Conservation (phyloP, 2,329 filamentous ascomycete species). For the Pseudogymnoascus sp. region DNA sequence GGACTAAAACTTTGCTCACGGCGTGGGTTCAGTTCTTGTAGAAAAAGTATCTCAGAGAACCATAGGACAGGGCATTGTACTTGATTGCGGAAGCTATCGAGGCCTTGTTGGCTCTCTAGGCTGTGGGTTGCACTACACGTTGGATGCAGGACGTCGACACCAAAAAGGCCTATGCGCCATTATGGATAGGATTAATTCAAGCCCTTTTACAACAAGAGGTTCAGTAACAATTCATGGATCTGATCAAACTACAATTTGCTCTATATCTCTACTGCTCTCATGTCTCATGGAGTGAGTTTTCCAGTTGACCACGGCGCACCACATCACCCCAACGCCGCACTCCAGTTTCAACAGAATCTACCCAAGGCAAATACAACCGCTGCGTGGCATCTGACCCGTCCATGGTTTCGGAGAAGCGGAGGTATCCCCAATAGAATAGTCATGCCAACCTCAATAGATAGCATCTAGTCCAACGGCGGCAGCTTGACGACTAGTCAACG, state of each 20-base stretch:
- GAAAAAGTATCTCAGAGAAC: not conserved
- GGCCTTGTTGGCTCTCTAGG: not conserved
- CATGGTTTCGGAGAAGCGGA: not conserved
- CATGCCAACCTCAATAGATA: not conserved
- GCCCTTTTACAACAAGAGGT: not conserved
- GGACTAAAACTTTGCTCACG: not conserved
- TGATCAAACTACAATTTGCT: not conserved
- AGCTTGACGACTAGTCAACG: not conserved
- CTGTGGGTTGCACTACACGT: not conserved
- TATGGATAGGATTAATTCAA: conserved; percentile 7
- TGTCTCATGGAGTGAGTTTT: not conserved
- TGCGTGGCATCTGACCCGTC: not conserved
- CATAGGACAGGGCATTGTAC: not conserved
- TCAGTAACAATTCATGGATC: not conserved
- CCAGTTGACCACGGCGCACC: not conserved
- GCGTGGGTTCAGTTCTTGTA: conserved; percentile 2
- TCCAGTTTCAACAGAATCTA: not conserved
- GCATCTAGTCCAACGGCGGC: not conserved
- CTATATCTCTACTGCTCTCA: not conserved
- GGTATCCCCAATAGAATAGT: not conserved
- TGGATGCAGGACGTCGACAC: conserved; percentile 3
- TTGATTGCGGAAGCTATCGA: not conserved
- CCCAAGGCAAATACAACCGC: not conserved
- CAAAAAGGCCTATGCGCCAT: conserved; percentile 2
- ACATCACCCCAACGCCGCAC: not conserved